Conservation (phyloP, 208 protist genomes). For the Herpetomonas tarakana region DNA sequence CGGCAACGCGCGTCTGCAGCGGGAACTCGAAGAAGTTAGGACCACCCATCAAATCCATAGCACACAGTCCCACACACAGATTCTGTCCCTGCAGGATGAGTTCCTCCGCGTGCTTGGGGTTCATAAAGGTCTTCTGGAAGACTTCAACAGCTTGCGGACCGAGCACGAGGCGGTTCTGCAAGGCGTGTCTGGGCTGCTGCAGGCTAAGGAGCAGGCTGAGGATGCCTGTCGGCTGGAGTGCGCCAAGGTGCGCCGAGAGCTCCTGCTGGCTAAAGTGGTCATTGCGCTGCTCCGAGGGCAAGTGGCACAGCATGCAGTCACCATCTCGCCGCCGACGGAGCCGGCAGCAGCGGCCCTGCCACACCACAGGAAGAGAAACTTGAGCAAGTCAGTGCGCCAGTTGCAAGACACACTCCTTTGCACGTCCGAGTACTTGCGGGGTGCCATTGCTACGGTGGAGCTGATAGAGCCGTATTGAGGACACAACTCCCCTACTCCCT, state of each 20-base stretch:
- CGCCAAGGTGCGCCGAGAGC: slow-evolving; percentile 2
- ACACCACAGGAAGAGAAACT: neutral
- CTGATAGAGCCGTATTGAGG: neutral
- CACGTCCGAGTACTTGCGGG: neutral
- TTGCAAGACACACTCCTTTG: neutral
- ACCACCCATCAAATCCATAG: too few species aligned
- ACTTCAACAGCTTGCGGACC: neutral
- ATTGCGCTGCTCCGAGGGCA: slow-evolving; percentile 7
- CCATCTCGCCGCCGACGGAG: neutral
- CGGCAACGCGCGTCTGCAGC: too few species aligned
- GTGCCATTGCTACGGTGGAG: neutral
- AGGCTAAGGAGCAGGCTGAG: slow-evolving; percentile 3
- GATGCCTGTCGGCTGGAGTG: slow-evolving; percentile 2
- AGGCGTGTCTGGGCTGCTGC: neutral
- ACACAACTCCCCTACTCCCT: neutral
- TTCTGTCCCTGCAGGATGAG: too few species aligned
- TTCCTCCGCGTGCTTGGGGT: too few species aligned
- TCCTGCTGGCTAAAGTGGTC: slow-evolving; percentile 15
- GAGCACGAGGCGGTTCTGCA: slow-evolving; percentile 5
- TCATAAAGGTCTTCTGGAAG: too few species aligned
- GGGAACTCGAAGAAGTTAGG: too few species aligned
- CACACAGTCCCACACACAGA: too few species aligned
- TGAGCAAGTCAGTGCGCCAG: neutral
- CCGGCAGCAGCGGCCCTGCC: neutral
- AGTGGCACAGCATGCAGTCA: neutral